A percentile compares a stretch with the other conserved stretches of the same genome.
phyloP scores from a whole-genome alignment of 1,284 basidiomycete species.

The Apiotrichum mycotoxinovorans region DNA sequence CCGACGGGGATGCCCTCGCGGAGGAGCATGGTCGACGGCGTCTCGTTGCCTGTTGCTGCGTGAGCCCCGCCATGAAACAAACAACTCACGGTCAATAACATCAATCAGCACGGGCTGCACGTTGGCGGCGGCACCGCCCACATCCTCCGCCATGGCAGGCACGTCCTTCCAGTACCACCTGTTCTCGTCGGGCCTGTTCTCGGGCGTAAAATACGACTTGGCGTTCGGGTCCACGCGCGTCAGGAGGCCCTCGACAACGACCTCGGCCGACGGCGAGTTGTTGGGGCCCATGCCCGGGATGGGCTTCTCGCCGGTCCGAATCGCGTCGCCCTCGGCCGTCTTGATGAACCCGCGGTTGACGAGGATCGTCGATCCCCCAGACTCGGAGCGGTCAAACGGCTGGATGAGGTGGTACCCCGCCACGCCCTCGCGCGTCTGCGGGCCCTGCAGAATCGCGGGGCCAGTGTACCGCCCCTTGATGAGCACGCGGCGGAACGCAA shows the following conservation, averaged over 20 bases:
- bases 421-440: conserved; percentile 79
- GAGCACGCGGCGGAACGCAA: conserved; percentile 76
- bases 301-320: conserved; percentile 54
- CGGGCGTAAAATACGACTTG: conserved; percentile 67
- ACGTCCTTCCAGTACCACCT: conserved; percentile 93
- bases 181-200: conserved; percentile 74
- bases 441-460: conserved; percentile 75
- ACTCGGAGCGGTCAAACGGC: conserved; percentile 22
- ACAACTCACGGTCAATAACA: conserved; percentile 57
- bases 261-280: conserved; percentile 30
- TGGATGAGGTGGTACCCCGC: conserved; percentile 51
- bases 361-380: conserved; percentile 55
- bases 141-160: conserved; percentile 71
- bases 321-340: conserved; percentile 41
- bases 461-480: conserved; percentile 75
- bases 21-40: conserved; percentile 63
- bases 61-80: not conserved
- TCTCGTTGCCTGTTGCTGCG: conserved; percentile 64
- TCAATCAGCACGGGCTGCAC: conserved; percentile 84
- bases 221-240: conserved; percentile 62
- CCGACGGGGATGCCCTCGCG: conserved; percentile 80
- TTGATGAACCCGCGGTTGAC: conserved; percentile 90
- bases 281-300: conserved; percentile 27
- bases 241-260: conserved; percentile 57
- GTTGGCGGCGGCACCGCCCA: conserved; percentile 63